phyloP scores from a whole-genome alignment of 139 green algal species.

The Coelastrella sp. region DNA sequence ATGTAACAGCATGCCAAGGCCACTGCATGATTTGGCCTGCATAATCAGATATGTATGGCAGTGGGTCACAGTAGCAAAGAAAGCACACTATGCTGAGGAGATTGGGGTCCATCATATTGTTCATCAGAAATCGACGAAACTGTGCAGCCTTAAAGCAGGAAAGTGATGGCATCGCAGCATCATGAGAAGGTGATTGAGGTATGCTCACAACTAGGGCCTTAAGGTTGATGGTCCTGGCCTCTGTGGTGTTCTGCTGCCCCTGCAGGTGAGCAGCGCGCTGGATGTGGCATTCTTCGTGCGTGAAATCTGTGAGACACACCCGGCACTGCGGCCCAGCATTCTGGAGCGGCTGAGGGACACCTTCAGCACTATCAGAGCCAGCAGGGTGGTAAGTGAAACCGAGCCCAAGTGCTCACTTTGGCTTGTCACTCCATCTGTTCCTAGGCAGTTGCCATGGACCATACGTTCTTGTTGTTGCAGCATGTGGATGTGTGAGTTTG shows the following conservation, averaged over 20 bases:
- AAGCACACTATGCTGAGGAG: too few species aligned
- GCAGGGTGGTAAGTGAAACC: constrained; percentile 14
- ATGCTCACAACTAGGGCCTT: background rate
- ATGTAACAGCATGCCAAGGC: too few species aligned
- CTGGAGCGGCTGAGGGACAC: constrained; percentile 90
- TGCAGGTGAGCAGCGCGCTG: constrained; percentile 70
- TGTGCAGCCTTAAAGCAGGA: too few species aligned
- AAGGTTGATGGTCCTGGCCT: too few species aligned
- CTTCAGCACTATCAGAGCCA: constrained; percentile 68
- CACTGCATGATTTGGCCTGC: too few species aligned
- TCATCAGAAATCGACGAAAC: too few species aligned
- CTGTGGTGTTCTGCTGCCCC: background rate
- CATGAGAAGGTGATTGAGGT: too few species aligned
- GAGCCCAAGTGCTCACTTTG: background rate
- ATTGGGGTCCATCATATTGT: too few species aligned
- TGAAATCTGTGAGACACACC: constrained; percentile 97
- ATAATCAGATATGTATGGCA: too few species aligned
- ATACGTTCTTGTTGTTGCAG: background rate
- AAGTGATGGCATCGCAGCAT: too few species aligned
- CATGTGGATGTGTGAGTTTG: background rate
- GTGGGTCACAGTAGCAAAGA: too few species aligned
- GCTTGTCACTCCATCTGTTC: too few species aligned
- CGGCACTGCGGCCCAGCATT: constrained; percentile 84
- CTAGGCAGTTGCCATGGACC: background rate
- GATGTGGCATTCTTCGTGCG: constrained; percentile 92